phyloP scores from a whole-genome alignment of 2,329 filamentous ascomycete species.

The Hypoxylon sp. region DNA sequence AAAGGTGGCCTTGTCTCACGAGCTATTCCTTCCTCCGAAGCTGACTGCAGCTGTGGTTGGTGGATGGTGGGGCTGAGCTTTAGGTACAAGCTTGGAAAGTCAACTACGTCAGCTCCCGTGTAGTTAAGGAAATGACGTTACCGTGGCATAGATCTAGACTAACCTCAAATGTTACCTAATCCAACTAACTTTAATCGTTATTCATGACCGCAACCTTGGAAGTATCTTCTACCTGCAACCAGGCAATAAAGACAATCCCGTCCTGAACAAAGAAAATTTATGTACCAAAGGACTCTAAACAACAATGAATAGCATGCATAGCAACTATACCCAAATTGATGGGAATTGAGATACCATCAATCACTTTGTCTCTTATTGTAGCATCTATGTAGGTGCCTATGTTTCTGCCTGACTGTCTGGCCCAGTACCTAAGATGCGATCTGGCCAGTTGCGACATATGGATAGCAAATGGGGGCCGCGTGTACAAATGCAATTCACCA shows the following conservation, averaged over 20 bases:
- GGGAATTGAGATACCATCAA: background rate
- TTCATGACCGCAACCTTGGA: background rate
- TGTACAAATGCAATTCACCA: slow-evolving; percentile 23
- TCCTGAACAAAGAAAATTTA: background rate
- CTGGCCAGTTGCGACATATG: slow-evolving; percentile 26
- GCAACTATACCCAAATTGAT: background rate
- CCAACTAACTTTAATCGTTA: background rate
- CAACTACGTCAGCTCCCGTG: slow-evolving; percentile 43
- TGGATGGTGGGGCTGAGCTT: slow-evolving; percentile 33
- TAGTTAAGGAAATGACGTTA: slow-evolving; percentile 40
- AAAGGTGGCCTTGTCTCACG: slow-evolving; percentile 48
- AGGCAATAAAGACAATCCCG: background rate
- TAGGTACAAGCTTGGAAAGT: slow-evolving; percentile 38
- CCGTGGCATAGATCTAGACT: slow-evolving; percentile 8
- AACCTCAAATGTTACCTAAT: slow-evolving; percentile 9
- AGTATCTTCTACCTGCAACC: slow-evolving; percentile 1
- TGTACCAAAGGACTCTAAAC: background rate
- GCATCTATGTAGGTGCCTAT: background rate
- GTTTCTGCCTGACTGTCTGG: slow-evolving; percentile 14
- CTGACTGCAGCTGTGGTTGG: slow-evolving; percentile 28
- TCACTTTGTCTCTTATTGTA: background rate
- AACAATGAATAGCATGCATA: background rate
- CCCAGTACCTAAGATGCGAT: slow-evolving; percentile 19
- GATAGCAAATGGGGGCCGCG: slow-evolving; percentile 24
- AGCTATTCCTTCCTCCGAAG: slow-evolving; percentile 47